These are phyloP conservation scores for Hypomyces rosellus DNA, from an alignment of 2,329 filamentous ascomycete species.

Conservation along the genomic window DNA sequence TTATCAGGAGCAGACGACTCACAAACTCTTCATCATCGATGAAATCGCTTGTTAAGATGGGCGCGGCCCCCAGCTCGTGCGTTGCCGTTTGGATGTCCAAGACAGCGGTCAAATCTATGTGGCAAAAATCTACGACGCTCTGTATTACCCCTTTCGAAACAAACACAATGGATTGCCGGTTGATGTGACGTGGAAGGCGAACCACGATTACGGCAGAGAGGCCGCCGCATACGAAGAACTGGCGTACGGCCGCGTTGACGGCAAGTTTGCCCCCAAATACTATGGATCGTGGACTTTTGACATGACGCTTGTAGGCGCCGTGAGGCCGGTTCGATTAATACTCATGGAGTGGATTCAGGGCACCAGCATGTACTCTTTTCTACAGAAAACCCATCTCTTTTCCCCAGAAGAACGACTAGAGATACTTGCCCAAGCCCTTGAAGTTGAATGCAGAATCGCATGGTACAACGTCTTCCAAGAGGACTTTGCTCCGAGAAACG, in stretches of 20 bases:
- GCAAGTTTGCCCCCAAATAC: conserved; percentile 1
- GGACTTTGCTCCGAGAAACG: conserved; percentile 5
- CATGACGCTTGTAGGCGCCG: not conserved
- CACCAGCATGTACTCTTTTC: conserved; percentile 4
- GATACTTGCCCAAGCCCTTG: conserved; percentile 4
- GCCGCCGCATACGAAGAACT: conserved; percentile 9
- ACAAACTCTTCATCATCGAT: conserved; percentile 1
- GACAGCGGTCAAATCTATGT: conserved; percentile 1
- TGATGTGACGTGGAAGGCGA: conserved; percentile 4
- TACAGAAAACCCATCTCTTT: not conserved
- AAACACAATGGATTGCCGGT: not conserved
- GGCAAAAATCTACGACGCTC: conserved; percentile 11
- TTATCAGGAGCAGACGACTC: not conserved
- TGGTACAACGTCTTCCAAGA: not conserved
- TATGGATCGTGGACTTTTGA: conserved; percentile 8
- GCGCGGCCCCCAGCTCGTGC: conserved; percentile 9
- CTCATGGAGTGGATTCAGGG: conserved; percentile 10
- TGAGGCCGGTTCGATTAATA: conserved; percentile 4
- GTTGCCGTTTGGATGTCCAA: not conserved
- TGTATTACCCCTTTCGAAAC: conserved; percentile 5
- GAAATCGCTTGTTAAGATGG: conserved; percentile 6
- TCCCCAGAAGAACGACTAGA: conserved; percentile 5
- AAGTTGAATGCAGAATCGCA: not conserved
- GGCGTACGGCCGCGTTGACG: not conserved
- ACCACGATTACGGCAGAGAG: not conserved